These are phyloP conservation scores for Nicotiana obtusifolia DNA, from an alignment of 257 asterid genomes.

Conservation along the genomic window DNA sequence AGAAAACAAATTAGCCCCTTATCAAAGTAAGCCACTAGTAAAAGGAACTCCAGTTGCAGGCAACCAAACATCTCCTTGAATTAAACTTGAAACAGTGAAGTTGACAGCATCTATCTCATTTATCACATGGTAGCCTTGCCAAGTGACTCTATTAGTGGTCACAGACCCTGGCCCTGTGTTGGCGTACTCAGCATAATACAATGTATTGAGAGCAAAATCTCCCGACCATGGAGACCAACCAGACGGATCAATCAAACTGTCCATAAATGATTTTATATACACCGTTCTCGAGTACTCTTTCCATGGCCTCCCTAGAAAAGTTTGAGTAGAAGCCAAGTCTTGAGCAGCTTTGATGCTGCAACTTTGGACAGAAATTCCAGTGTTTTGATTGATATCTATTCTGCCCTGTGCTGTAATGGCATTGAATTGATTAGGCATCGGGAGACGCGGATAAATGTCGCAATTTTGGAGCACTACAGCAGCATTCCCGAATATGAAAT, in stretches of 20 bases:
- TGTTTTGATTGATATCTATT: conserved; percentile 65
- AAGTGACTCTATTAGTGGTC: conserved; percentile 38
- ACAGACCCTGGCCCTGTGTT: conserved; percentile 55
- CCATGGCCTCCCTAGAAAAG: conserved; percentile 76
- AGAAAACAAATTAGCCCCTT: too few species aligned
- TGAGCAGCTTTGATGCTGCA: conserved; percentile 42
- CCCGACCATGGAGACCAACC: conserved; percentile 65
- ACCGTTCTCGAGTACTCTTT: conserved; percentile 58
- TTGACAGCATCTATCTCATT: conserved; percentile 36
- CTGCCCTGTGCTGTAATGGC: conserved; percentile 75
- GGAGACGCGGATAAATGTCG: conserved; percentile 51
- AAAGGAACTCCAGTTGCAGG: conserved; percentile 42
- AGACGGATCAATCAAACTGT: conserved; percentile 28
- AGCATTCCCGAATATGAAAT: conserved; percentile 70
- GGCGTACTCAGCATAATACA: conserved; percentile 53
- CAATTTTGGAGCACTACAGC: conserved; percentile 54
- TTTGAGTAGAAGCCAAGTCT: conserved; percentile 30
- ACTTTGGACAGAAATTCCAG: conserved; percentile 55
- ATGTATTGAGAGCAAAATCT: conserved; percentile 47
- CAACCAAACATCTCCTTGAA: conserved; percentile 55
- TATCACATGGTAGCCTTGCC: conserved; percentile 53
- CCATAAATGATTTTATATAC: conserved; percentile 48
- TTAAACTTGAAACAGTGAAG: conserved; percentile 48
- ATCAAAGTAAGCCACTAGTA: conserved; percentile 31
- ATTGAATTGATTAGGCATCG: conserved; percentile 46